These are phyloP conservation scores for Ustilago tritici DNA, from an alignment of 1,284 basidiomycete species.

Conservation along the genomic window DNA sequence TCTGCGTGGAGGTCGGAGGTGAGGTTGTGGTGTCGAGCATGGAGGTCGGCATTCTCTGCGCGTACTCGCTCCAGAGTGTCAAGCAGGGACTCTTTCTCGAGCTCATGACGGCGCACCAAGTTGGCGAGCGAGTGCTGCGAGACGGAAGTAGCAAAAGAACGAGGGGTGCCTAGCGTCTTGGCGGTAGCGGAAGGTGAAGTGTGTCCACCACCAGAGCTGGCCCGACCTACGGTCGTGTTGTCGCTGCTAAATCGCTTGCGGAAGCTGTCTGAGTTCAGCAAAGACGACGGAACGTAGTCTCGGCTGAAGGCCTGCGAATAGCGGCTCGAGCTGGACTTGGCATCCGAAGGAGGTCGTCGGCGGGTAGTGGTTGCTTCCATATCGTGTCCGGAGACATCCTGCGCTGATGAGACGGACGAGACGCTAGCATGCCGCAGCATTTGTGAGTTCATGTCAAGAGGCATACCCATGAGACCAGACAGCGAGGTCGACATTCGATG, in stretches of 20 bases:
- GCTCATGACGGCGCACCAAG: slow-evolving; percentile 56
- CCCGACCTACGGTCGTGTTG: slow-evolving; percentile 45
- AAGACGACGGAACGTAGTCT: slow-evolving; percentile 32
- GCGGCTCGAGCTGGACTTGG: slow-evolving; percentile 44
- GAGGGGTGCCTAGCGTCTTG: slow-evolving; percentile 60
- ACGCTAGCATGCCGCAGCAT: slow-evolving; percentile 43
- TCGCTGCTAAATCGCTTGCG: slow-evolving; percentile 48
- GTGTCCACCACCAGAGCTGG: slow-evolving; percentile 54
- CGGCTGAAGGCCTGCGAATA: slow-evolving; percentile 43
- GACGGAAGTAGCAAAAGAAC: slow-evolving; percentile 45
- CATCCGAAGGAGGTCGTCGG: slow-evolving; percentile 38
- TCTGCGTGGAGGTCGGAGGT: slow-evolving; percentile 59
- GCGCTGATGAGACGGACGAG: slow-evolving; percentile 33
- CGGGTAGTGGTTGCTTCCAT: slow-evolving; percentile 14
- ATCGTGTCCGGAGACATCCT: slow-evolving; percentile 15
- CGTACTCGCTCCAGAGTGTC: slow-evolving; percentile 55
- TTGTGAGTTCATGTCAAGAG: slow-evolving; percentile 32
- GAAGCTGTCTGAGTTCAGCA: slow-evolving; percentile 31
- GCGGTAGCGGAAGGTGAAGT: slow-evolving; percentile 58
- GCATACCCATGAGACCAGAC: slow-evolving; percentile 56
- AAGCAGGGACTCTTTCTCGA: slow-evolving; percentile 59
- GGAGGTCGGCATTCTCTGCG: slow-evolving; percentile 43
- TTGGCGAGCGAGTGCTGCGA: slow-evolving; percentile 48
- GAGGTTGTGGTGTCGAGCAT: slow-evolving; percentile 42
- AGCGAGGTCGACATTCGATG: slow-evolving; percentile 38